Base-by-base conservation (phyloP, 2,329 filamentous ascomycete genomes). In the Aspergillus sp. region DNA sequence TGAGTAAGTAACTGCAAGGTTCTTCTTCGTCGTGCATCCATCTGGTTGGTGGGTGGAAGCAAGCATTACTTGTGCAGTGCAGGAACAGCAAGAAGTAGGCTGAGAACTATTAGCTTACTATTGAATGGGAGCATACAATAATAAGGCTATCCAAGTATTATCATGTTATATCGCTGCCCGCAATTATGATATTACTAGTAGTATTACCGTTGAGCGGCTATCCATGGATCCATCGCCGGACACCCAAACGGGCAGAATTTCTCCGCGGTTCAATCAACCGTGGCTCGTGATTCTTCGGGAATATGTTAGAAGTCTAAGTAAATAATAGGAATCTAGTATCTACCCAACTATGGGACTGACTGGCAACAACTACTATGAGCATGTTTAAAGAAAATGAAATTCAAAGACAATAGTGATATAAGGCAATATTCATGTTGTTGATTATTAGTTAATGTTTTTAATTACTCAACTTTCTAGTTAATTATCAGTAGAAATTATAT, bases 211-310 rank as follows among this genome's bases (percentile, higher is more conserved):
- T 32, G 23, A 23, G 39, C 10, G 30, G 11, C 19, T n/a, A n/a
- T 32, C 53, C 53, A 47, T 32, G 39, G 53, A 27, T 55, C 53
- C 38, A 42, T 50, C 13, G 47, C 23, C 47, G 47, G 25, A 50
- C 25, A 30, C 47, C 47, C 47, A 50, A 50, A 50, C 47, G 25
- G 25, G 27, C 38, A 42, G 21, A n/a, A 54, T 42, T 30, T 41
- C 52, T 55, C 53, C 53, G 52, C 52, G 52, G 52, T 23, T 54
- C 36, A 47, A 47, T 54, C 36, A 47, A 47, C 53, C 53, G 42
- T 55, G 53, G 53, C 53, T 55, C 53, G 27, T 30, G 39, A 44
- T 39, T 32, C 15, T 17, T 10, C 42, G 53, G 25, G 25, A 27
- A 50, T n/a, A 49, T 30, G 25, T 44, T 44, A 30, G 32, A 15